phyloP scores from a whole-genome alignment of 2,329 filamentous ascomycete genomes.

The Aspergillus pseudotamarii region DNA sequence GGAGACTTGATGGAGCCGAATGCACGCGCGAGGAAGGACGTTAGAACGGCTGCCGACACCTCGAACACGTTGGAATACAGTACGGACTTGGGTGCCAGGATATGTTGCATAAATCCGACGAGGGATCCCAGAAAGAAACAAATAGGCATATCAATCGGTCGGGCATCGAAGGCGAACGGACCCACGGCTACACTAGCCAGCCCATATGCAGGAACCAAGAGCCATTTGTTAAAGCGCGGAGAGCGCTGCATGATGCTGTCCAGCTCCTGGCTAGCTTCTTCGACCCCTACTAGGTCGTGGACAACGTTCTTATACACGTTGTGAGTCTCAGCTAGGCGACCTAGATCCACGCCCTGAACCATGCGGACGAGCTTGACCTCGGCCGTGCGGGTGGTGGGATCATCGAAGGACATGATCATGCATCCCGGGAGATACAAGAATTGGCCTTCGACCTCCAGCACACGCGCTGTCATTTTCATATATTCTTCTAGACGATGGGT shows the following conservation, averaged over 20 bases:
- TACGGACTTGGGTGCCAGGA: conserved; percentile 73
- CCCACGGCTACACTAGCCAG: conserved; percentile 73
- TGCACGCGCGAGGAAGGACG: conserved; percentile 67
- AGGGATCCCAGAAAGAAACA: conserved; percentile 74
- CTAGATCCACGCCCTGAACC: conserved; percentile 44
- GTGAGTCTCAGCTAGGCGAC: conserved; percentile 45
- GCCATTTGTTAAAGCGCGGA: conserved; percentile 56
- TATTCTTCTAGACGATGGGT: conserved; percentile 89
- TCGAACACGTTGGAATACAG: conserved; percentile 66
- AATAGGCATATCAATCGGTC: conserved; percentile 75
- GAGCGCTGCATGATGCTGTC: conserved; percentile 58
- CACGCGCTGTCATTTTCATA: conserved; percentile 81
- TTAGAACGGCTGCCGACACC: conserved; percentile 63
- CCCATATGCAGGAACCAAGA: conserved; percentile 68
- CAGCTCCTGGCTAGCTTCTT: conserved; percentile 44
- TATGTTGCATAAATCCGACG: conserved; percentile 72
- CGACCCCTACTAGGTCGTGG: conserved; percentile 46
- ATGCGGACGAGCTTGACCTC: conserved; percentile 46
- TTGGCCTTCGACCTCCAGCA: conserved; percentile 83
- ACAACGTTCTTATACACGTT: conserved; percentile 49
- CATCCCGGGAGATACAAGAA: conserved; percentile 71
- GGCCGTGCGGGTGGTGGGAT: conserved; percentile 45
- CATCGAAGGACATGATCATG: conserved; percentile 69
- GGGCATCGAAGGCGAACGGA: conserved; percentile 75
- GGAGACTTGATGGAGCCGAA: conserved; percentile 63